Base-by-base conservation (phyloP, 192 early-diverging fungal genomes). In the Chytriomyces sp. region DNA sequence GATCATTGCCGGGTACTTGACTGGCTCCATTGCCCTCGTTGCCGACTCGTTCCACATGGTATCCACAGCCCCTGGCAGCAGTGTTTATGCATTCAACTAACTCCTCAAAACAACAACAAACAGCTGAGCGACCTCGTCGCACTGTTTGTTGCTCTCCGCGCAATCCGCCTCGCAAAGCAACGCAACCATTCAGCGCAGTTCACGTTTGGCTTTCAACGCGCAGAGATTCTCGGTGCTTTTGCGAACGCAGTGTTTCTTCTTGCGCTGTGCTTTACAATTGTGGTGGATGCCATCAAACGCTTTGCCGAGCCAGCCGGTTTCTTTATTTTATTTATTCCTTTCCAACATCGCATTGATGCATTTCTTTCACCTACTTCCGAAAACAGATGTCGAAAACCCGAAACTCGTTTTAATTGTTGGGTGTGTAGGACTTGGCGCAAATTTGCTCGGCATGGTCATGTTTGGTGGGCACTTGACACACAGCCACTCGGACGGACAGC, bases 31-130 rank as follows among this genome's bases (percentile, higher is more conserved):
- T 48, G 91, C 94, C 1, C 86, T 97, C 28, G 83, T 97, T 44
- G 93, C 94, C 5, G 95, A 97, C 83, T 91, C 92, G n/a, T 97
- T 94, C 88, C 95, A 97, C 81, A 95, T 96, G 94, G 59, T 47
- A 79, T 89, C 87, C 43, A 28, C n/a, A 57, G 10, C 53, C 10
- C n/a, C 53, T n/a, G 11, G 11, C 53, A 13, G 10, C 11, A n/a
- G 8, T 8, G 23, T 65, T 20, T 35, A 20, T 65, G 13, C 64
- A 65, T 26, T 16, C 11, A 35, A 28, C 43, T 13, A 20, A 20
- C 43, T 26, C 0, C 64, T 65, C 64, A 26, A 28, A 16, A 59
- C 6, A 16, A 5, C n/a, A 24, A 16, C 13, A 20, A 24, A 16
- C 45, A 78, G 78, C 57, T 83, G 6, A 67, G 59, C 16, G 82